Percentiles rank a stretch among this genome's conserved stretches.
phyloP scores from a whole-genome alignment of 1,284 basidiomycete species.

The Trametes polyzona region DNA sequence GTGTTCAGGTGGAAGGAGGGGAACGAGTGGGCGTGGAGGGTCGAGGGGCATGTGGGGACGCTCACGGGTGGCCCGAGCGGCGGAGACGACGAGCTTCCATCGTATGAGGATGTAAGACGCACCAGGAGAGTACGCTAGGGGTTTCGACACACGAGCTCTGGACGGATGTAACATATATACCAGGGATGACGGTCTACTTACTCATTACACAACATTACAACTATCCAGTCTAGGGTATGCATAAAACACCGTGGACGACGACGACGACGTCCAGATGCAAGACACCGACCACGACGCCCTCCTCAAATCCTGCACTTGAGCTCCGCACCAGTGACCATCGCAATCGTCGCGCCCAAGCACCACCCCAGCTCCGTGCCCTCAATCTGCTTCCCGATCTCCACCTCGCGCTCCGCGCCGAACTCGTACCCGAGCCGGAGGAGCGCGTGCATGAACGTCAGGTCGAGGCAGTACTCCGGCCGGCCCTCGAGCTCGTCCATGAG shows the following conservation, averaged over 20 bases:
- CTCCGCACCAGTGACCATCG: conserved; percentile 63
- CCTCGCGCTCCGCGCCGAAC: conserved; percentile 67
- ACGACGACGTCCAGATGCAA: no score
- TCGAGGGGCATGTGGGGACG: conserved; percentile 58
- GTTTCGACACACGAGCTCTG: not conserved
- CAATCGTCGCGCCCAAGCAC: conserved; percentile 87
- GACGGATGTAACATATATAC: no score
- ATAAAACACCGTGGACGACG: no score
- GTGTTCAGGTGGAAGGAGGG: conserved; percentile 63
- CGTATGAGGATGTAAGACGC: conserved; percentile 26
- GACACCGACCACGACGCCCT: not conserved
- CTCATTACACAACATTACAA: not conserved
- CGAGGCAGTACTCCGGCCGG: conserved; percentile 93
- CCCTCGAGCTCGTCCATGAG: conserved; percentile 80
- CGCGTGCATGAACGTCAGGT: conserved; percentile 94
- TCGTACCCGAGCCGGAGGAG: conserved; percentile 86
- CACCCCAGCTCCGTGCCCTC: conserved; percentile 94
- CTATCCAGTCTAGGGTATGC: not conserved
- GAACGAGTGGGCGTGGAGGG: conserved; percentile 62
- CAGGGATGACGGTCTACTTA: no score
- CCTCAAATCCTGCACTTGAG: conserved; percentile 51
- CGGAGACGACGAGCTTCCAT: conserved; percentile 37
- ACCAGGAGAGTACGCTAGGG: not conserved
- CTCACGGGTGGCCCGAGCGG: conserved; percentile 22
- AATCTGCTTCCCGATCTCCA: conserved; percentile 88